A percentile compares a stretch with the other conserved stretches of the same genome.
These are phyloP conservation scores for Candida silvatica DNA, from an alignment of 805 yeast genomes.

Conservation along the genomic window DNA sequence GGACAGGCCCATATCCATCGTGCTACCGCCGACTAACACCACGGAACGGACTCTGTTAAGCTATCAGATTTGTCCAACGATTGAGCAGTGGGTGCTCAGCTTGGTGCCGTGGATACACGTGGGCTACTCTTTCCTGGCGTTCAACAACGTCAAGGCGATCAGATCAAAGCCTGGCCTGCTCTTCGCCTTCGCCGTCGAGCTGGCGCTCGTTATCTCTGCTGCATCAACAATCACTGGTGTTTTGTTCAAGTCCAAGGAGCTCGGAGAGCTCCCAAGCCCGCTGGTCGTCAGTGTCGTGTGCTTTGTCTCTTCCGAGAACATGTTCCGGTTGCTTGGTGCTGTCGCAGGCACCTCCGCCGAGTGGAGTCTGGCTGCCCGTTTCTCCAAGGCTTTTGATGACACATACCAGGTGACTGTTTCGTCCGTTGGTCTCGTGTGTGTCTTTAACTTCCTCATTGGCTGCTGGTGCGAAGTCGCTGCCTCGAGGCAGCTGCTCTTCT, in stretches of 20 bases:
- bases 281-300: slow-evolving; percentile 33
- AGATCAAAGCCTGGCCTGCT: slow-evolving; percentile 38
- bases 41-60: neutral
- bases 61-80: neutral
- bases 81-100: slow-evolving; percentile 2
- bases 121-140: slow-evolving; percentile 23
- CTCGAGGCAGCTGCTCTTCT: slow-evolving; percentile 33
- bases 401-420: slow-evolving; percentile 30
- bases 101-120: slow-evolving; percentile 14
- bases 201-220: slow-evolving; percentile 29
- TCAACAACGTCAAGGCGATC: slow-evolving; percentile 32
- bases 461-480: slow-evolving; percentile 2
- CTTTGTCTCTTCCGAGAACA: slow-evolving; percentile 37
- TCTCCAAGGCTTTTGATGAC: slow-evolving; percentile 28
- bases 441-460: too few species aligned
- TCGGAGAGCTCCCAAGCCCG: slow-evolving; percentile 30
- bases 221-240: slow-evolving; percentile 34
- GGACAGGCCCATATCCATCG: too few species aligned
- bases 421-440: slow-evolving; percentile 19
- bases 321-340: slow-evolving; percentile 34
- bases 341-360: slow-evolving; percentile 34
- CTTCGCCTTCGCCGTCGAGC: slow-evolving; percentile 34
- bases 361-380: slow-evolving; percentile 28
- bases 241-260: slow-evolving; percentile 18
- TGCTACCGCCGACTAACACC: neutral